phyloP scores from a whole-genome alignment of 108 stramenopile species.

The Skeletonema costatum region DNA sequence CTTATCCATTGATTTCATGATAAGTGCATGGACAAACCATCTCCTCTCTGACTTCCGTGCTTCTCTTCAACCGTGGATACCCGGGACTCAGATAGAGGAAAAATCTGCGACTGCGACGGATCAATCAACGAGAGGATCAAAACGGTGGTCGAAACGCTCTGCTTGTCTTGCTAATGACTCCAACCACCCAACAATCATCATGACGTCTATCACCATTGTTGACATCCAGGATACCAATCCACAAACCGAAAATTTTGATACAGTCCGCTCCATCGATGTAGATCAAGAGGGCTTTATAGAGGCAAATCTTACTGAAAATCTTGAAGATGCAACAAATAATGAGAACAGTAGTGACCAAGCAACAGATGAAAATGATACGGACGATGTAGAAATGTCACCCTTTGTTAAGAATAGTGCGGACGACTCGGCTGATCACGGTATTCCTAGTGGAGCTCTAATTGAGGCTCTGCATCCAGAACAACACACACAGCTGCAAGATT shows the following conservation, averaged over 20 bases:
- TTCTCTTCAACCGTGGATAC: too few species aligned
- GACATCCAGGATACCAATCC: conserved; percentile 4
- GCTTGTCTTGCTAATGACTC: not conserved
- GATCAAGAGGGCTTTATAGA: conserved; percentile 30
- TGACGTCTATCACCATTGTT: not conserved
- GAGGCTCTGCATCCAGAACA: not conserved
- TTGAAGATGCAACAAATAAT: not conserved
- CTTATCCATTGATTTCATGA: too few species aligned
- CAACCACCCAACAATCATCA: not conserved
- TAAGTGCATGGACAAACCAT: too few species aligned
- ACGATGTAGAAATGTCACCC: not conserved
- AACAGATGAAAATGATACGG: not conserved
- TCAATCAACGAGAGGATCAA: too few species aligned
- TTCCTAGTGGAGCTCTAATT: not conserved
- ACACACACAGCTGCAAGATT: not conserved
- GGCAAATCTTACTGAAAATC: not conserved
- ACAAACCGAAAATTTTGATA: not conserved
- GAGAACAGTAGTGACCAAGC: not conserved
- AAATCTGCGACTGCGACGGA: too few species aligned
- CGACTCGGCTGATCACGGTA: not conserved
- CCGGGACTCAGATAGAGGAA: too few species aligned
- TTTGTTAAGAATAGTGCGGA: not conserved
- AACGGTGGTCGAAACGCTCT: too few species aligned
- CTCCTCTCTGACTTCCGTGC: too few species aligned
- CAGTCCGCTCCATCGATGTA: conserved; percentile 4